Evolutionary conservation across 352 stramenopile species (phyloP), one percentile per base, ranked within the genome.

Genomic region (Pythium rhizo-oryzae): DNA sequence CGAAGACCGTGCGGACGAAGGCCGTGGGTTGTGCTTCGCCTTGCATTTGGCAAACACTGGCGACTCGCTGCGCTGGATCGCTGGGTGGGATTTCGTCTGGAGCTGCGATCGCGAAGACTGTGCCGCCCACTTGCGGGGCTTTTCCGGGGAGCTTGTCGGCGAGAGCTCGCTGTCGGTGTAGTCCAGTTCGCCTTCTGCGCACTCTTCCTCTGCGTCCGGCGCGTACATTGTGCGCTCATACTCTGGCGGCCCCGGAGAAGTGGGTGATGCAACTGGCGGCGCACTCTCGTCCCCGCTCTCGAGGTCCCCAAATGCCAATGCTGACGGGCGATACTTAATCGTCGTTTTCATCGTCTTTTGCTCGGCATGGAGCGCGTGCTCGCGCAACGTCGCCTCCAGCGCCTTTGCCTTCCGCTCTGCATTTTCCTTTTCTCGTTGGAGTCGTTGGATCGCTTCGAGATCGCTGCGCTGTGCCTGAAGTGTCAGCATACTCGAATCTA

Each of bases 391-490:
- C 18, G 56, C 47, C 52, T 75, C 74, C 0, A 88, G 47, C 55
- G 71, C 62, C 19, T 54, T 55, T 2, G 77, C 74, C 11, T 73
- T 71, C 1, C 77, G 62, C 64, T 83, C 72, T 0, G 80, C 64
- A 4, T 71, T 46, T 23, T 75, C 68, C 62, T 84, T 84, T 50
- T 76, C 74, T 16, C 49, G 68, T 62, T 80, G 69, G 5, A 84
- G 66, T 30, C 53, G 56, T 28, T 71, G 58, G 50, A 84, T 81
- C 18, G 69, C 71, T 28, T 74, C 67, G 35, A 85, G 54, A 35
- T 88, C 82, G 39, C 71, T 63, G 41, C 44, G 67, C 49, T 79
- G 74, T 12, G 78, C 76, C 78, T 87, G 51, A 43, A 49, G 61
- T 13, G 5, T 15, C 57, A 62, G 7, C 41, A 44, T 13, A 6